A percentile compares a stretch with the other conserved stretches of the same genome.
These are phyloP conservation scores for Schizophyllum amplum DNA, from an alignment of 1,284 basidiomycete species.

Conservation along the genomic window DNA sequence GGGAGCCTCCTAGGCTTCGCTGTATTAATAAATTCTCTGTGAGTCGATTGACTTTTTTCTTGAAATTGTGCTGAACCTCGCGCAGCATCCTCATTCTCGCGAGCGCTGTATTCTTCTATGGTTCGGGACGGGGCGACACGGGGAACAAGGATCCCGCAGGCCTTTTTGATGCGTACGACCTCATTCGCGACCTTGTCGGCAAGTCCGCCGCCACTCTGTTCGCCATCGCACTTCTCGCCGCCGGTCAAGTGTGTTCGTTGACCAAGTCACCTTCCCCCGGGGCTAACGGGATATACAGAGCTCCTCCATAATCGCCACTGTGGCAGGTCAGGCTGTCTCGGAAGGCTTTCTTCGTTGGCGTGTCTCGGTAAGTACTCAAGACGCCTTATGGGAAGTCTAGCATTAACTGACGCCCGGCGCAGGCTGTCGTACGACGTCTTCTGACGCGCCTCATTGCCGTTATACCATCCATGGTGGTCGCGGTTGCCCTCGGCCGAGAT, in stretches of 20 bases:
- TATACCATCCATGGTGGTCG: constrained; percentile 81
- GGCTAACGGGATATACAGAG: constrained; percentile 38
- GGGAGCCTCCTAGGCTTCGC: constrained; percentile 72
- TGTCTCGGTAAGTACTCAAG: constrained; percentile 52
- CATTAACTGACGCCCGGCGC: constrained; percentile 5
- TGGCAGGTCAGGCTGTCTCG: constrained; percentile 88
- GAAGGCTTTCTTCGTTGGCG: constrained; percentile 94
- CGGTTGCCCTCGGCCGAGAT: constrained; percentile 61
- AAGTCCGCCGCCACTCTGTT: constrained; percentile 77
- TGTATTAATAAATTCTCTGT: constrained; percentile 82
- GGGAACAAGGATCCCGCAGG: constrained; percentile 44
- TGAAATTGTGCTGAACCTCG: constrained; percentile 2
- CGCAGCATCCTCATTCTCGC: constrained; percentile 65
- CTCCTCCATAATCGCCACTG: constrained; percentile 86
- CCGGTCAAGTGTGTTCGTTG: constrained; percentile 50
- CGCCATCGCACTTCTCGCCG: constrained; percentile 76
- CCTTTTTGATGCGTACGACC: constrained; percentile 74
- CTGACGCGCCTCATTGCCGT: constrained; percentile 82
- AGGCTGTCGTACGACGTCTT: constrained; percentile 77
- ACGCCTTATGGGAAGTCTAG: not conserved
- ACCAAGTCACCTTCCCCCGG: not conserved
- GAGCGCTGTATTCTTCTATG: constrained; percentile 69
- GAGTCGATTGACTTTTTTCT: constrained; percentile 15
- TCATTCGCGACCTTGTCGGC: constrained; percentile 64
- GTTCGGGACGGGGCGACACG: constrained; percentile 22